Percentiles rank a stretch among this genome's conserved stretches.
Conservation (phyloP, 352 stramenopile species). For the Thalassiosira hispida region DNA sequence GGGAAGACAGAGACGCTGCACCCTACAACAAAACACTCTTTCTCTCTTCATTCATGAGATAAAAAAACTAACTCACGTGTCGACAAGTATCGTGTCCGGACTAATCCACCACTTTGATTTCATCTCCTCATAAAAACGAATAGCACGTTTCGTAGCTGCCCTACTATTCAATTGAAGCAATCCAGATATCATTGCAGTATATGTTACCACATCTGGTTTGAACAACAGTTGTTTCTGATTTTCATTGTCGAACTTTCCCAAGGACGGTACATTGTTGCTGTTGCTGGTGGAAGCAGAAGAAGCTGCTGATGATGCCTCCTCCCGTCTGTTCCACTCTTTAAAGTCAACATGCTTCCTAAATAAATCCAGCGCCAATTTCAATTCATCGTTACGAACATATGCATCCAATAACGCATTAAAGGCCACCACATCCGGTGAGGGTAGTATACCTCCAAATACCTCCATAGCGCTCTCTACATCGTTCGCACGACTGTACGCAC, state of each 20-base stretch:
- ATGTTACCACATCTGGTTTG: conserved; percentile 77
- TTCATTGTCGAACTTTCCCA: neutral
- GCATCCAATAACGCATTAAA: conserved; percentile 78
- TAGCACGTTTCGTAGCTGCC: conserved; percentile 50
- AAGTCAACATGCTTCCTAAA: conserved; percentile 67
- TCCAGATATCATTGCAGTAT: conserved; percentile 71
- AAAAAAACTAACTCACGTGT: conserved; percentile 69
- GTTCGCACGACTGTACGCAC: conserved; percentile 52
- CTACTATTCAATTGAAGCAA: conserved; percentile 55
- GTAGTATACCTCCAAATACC: conserved; percentile 53
- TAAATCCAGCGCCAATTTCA: conserved; percentile 63
- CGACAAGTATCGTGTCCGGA: conserved; percentile 73
- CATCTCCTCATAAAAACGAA: conserved; percentile 75
- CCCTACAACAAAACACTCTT: neutral
- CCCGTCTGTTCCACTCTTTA: conserved; percentile 35
- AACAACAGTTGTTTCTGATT: conserved; percentile 7
- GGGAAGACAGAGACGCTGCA: neutral
- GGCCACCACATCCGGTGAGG: conserved; percentile 65
- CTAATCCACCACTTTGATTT: conserved; percentile 59
- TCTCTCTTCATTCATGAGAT: neutral
- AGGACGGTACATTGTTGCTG: neutral
- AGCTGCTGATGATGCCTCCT: neutral
- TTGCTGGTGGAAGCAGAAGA: neutral
- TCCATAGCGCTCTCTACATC: conserved; percentile 60
- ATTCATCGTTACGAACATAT: conserved; percentile 49